A percentile compares a stretch with the other conserved stretches of the same genome.
These are phyloP conservation scores for Aureobasidium subglaciale DNA, from an alignment of 2,329 filamentous ascomycete species.

Conservation along the genomic window DNA sequence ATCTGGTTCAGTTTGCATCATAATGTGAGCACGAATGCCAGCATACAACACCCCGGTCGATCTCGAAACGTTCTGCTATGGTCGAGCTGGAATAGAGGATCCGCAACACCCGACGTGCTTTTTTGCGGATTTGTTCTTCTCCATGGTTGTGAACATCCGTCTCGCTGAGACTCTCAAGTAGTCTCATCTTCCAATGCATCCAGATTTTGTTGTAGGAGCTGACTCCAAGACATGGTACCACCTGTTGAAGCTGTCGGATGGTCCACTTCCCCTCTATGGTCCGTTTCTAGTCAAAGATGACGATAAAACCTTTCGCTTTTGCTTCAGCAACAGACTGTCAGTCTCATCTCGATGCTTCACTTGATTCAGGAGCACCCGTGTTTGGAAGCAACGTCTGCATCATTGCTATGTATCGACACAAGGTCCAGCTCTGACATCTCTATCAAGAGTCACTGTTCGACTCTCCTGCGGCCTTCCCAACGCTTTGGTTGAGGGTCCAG, in stretches of 20 bases:
- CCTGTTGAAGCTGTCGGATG: neutral
- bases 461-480: no score
- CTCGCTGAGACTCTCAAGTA: neutral
- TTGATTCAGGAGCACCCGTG: no score
- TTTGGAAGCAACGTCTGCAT: no score
- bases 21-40: neutral
- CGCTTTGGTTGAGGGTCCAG: no score
- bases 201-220: neutral
- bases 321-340: neutral
- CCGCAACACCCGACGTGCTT: neutral
- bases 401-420: no score
- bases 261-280: neutral
- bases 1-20: neutral
- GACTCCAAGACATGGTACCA: neutral
- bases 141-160: neutral
- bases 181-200: neutral
- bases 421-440: no score
- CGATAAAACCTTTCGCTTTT: neutral
- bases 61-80: neutral
- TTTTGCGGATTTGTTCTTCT: constrained; percentile 1
- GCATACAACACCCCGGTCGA: neutral
- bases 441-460: no score
- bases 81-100: neutral
- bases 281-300: neutral
- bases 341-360: no score